These are phyloP conservation scores for Teunomyces stri DNA, from an alignment of 805 yeast genomes.

Conservation along the genomic window DNA sequence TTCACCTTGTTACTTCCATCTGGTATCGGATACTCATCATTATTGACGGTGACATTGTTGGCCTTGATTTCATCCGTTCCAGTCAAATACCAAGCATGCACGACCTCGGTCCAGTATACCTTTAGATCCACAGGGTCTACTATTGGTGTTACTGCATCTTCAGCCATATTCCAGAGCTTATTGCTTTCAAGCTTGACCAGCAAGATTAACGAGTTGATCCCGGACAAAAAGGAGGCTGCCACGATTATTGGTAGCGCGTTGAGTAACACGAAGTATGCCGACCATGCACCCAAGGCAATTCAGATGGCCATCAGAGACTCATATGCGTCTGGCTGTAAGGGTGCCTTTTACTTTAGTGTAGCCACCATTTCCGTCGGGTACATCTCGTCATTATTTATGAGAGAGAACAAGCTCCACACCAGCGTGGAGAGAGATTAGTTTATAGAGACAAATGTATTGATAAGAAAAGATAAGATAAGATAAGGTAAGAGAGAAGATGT, in stretches of 20 bases:
- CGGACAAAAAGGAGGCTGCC: constrained; percentile 37
- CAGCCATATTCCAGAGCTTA: constrained; percentile 60
- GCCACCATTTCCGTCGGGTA: constrained; percentile 40
- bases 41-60: constrained; percentile 67
- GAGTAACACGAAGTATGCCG: constrained; percentile 54
- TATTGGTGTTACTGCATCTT: constrained; percentile 68
- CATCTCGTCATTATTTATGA: constrained; percentile 45
- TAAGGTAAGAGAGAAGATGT: neutral
- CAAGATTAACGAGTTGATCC: constrained; percentile 9
- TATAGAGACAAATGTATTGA: neutral
- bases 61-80: constrained; percentile 79
- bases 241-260: constrained; percentile 51
- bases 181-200: constrained; percentile 27
- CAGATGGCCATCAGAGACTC: constrained; percentile 46
- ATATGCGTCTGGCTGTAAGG: constrained; percentile 52
- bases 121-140: constrained; percentile 88
- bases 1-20: constrained; percentile 47
- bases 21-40: constrained; percentile 65
- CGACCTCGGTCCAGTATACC: constrained; percentile 87
- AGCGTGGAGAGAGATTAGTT: constrained; percentile 42
- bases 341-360: constrained; percentile 51
- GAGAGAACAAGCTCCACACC: constrained; percentile 57
- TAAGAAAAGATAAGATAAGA: neutral
- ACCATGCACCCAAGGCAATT: constrained; percentile 52
- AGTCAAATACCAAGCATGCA: constrained; percentile 68